Evolutionary conservation across 768 basidiomycete genomes (phyloP).

Genomic region (Gelatoporia subvermispora): DNA sequence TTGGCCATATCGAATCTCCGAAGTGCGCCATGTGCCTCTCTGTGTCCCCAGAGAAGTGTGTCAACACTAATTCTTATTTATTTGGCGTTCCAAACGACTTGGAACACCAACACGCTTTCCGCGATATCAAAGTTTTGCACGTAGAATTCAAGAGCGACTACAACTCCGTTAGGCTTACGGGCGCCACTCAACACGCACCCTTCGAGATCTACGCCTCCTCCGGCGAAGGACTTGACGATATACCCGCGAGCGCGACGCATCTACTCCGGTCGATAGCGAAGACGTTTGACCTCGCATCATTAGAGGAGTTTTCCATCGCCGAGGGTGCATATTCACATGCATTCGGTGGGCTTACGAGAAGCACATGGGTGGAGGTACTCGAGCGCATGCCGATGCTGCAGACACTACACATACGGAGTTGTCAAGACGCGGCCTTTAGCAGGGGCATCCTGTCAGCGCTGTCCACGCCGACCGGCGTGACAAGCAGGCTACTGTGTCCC

Average conservation of each 20-base stretch:
- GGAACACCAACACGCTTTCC: constrained; percentile 14
- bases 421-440: constrained; percentile 22
- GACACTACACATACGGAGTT: constrained; percentile 17
- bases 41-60: constrained; percentile 19
- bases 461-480: constrained; percentile 14
- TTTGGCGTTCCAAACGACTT: constrained; percentile 22
- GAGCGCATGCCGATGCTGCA: constrained; percentile 20
- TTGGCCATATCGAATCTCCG: constrained; percentile 18
- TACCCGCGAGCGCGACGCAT: constrained; percentile 18
- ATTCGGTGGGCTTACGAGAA: constrained; percentile 16
- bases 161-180: constrained; percentile 16
- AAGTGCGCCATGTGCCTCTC: constrained; percentile 19
- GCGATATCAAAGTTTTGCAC: constrained; percentile 19
- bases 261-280: constrained; percentile 16
- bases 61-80: constrained; percentile 17
- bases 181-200: constrained; percentile 10
- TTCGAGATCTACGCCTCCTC: constrained; percentile 18
- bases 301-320: constrained; percentile 23
- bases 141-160: constrained; percentile 15
- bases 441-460: constrained; percentile 21
- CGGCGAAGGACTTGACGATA: constrained; percentile 17
- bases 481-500: constrained; percentile 18
- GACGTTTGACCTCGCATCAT: constrained; percentile 17
- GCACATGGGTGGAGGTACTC: constrained; percentile 20
- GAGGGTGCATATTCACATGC: constrained; percentile 19